Base-by-base conservation (phyloP, 1,139 yeast species). In the Yamadazyma conglobata region DNA sequence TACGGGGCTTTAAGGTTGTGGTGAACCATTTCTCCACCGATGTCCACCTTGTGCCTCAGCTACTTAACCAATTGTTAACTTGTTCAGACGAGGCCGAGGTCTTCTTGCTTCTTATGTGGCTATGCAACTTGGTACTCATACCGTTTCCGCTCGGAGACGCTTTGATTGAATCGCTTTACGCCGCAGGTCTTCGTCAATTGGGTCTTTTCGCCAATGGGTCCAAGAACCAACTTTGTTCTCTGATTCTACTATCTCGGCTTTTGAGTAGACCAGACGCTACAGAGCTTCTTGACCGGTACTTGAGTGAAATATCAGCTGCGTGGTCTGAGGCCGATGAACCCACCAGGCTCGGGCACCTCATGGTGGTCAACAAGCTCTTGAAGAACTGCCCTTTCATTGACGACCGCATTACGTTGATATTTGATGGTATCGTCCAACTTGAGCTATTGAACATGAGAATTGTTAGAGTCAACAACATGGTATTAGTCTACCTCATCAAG, bases 71-170 rank as follows among this genome's bases (percentile, higher is more conserved):
- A 28, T 35, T 59, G 9, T 10, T 31, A 7, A 20, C 31, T 5
- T 32, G 14, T 10, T 31, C 35, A 19, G 35, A 40, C 71, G 95
- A 93, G 62, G 76, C 48, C 40, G 73, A 73, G 29, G 51, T 66
- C 8, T 85, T 76, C 43, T 53, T 79, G 4, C 52, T 79, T 25
- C 55, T 87, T n/a, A 58, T 84, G 6, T 88, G 96, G 95, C 60
- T 86, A 10, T 70, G 83, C 1, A 75, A 80, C 17, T 57, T 87
- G 12, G 72, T 78, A 0, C 56, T 84, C 20, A 77, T 79, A 0
- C 96, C 97, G 0, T 88, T 88, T 48, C 67, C 72, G 3, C 59
- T 88, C 25, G 56, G 52, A 1, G 48, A 58, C 0, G 50, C 54
- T 4, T 40, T 76, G 9, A 58, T 67, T 2, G 32, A 41, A 0